phyloP scores from a whole-genome alignment of 169 alveolate species.

The Eimeria necatrix region DNA sequence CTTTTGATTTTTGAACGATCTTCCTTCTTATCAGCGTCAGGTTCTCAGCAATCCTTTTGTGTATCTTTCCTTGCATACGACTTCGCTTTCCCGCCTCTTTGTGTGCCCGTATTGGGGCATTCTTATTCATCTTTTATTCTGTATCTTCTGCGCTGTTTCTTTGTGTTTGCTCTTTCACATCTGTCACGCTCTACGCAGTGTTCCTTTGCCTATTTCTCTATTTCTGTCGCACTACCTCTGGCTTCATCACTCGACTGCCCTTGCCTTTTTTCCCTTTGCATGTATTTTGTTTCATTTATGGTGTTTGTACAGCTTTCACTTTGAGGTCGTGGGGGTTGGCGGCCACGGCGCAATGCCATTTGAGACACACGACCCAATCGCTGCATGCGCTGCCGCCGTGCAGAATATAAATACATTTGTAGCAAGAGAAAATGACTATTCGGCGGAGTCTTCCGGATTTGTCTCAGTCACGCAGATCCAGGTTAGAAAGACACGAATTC shows the following conservation, averaged over 20 bases:
- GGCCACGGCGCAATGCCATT: constrained; percentile 82
- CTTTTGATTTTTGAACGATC: neutral
- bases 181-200: neutral
- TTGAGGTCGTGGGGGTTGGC: constrained; percentile 73
- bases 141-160: neutral
- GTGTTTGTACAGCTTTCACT: constrained; percentile 67
- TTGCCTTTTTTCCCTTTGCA: neutral
- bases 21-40: neutral
- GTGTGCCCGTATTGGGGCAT: neutral
- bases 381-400: constrained; percentile 78
- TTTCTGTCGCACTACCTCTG: neutral
- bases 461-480: constrained; percentile 79
- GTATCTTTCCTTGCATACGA: neutral
- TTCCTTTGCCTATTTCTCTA: neutral
- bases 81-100: neutral
- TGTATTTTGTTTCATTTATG: neutral
- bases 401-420: constrained; percentile 64
- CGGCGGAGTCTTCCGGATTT: constrained; percentile 46
- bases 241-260: neutral
- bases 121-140: neutral
- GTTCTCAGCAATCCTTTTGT: neutral
- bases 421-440: constrained; percentile 77
- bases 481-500: neutral
- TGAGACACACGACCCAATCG: constrained; percentile 74
- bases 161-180: too few relatives aligned